phyloP scores from a whole-genome alignment of 2,329 filamentous ascomycete genomes.

The Penicillium hesseltinei region DNA sequence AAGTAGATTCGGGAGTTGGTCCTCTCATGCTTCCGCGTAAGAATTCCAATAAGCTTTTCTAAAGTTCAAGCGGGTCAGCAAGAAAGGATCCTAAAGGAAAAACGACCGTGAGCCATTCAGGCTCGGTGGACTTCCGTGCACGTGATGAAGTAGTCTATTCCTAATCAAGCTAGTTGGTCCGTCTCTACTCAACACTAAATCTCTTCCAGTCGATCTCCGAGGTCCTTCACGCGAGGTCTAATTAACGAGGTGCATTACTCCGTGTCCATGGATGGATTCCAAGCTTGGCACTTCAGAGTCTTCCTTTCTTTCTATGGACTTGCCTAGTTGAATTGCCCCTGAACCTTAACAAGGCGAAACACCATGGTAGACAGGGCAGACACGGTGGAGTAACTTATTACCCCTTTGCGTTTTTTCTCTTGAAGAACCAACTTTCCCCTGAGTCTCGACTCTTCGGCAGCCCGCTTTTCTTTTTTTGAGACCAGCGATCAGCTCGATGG shows the following conservation, averaged over 20 bases:
- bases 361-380: not conserved
- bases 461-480: conserved; percentile 6
- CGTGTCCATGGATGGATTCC: not conserved
- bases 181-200: not conserved
- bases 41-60: not conserved
- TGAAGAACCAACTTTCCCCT: not conserved
- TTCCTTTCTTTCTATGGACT: not conserved
- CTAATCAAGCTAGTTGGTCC: not conserved
- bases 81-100: not conserved
- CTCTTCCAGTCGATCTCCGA: not conserved
- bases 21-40: not conserved
- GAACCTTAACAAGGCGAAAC: not conserved
- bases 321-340: not conserved
- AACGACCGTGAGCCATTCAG: not conserved
- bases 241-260: not conserved
- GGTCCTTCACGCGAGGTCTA: not conserved
- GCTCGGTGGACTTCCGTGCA: not conserved
- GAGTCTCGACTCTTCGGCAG: not conserved
- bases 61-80: not conserved
- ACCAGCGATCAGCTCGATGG: conserved; percentile 6
- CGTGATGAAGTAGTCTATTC: not conserved
- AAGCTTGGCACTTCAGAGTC: not conserved
- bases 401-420: not conserved
- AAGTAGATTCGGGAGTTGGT: not conserved
- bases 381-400: not conserved